A percentile compares a stretch with the other conserved stretches of the same genome.
Conservation (phyloP, 2,329 filamentous ascomycete species). For the Talaromyces sp. region DNA sequence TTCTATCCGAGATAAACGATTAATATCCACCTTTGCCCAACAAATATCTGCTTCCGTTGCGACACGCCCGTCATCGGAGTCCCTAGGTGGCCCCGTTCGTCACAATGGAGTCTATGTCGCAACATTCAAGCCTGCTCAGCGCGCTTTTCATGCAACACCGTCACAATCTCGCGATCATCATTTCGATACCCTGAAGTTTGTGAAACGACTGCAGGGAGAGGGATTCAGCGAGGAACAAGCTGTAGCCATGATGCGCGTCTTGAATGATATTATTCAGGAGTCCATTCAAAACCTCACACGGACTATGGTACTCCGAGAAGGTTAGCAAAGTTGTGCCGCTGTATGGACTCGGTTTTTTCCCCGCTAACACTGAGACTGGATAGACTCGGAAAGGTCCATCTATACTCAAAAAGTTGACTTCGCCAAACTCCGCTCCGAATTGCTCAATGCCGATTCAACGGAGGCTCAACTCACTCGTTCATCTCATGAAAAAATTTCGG, state of each 20-base stretch:
- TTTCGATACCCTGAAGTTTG: conserved; percentile 97
- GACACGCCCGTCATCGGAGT: conserved; percentile 19
- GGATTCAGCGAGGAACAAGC: conserved; percentile 95
- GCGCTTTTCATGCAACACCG: conserved; percentile 67
- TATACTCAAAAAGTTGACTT: conserved; percentile 94
- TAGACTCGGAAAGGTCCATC: conserved; percentile 56
- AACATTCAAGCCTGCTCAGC: conserved; percentile 43
- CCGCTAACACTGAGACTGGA: conserved; percentile 1
- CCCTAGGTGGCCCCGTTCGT: conserved; percentile 38
- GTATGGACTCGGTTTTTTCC: neutral
- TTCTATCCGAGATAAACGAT: conserved; percentile 14
- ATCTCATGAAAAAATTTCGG: conserved; percentile 88
- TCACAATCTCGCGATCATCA: conserved; percentile 75
- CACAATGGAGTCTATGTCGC: conserved; percentile 54
- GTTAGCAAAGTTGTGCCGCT: conserved; percentile 39
- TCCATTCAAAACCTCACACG: conserved; percentile 96
- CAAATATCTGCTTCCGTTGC: conserved; percentile 18
- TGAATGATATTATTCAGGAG: conserved; percentile 96
- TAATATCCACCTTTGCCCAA: conserved; percentile 24
- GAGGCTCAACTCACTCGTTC: conserved; percentile 86
- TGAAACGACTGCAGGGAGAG: conserved; percentile 83
- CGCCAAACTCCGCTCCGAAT: conserved; percentile 91
- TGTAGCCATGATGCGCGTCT: conserved; percentile 96
- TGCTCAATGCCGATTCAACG: conserved; percentile 87
- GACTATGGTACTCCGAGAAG: conserved; percentile 97